Conservation (phyloP, 2,329 filamentous ascomycete species). For the Mariannaea sp. region DNA sequence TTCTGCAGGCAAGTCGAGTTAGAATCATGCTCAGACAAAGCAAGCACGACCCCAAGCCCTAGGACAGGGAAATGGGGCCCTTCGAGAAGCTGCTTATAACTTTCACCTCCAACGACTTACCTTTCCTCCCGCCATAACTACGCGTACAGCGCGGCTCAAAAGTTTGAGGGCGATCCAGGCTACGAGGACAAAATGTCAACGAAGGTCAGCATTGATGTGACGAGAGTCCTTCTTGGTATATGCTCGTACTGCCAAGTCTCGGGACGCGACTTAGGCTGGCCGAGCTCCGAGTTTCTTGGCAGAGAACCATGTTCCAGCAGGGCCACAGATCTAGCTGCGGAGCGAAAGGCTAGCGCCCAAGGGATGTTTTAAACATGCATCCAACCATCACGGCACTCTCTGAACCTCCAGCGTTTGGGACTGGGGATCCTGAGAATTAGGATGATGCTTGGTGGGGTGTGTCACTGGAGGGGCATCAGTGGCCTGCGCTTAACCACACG, state of each 20-base stretch:
- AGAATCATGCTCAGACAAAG: slow-evolving; percentile 13
- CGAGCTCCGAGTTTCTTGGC: slow-evolving; percentile 38
- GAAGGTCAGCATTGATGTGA: slow-evolving; percentile 32
- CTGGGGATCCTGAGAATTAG: slow-evolving; percentile 12
- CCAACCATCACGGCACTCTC: slow-evolving; percentile 36
- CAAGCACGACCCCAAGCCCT: slow-evolving; percentile 13
- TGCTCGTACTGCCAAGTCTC: slow-evolving; percentile 37
- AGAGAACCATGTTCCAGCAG: slow-evolving; percentile 36
- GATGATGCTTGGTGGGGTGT: slow-evolving; percentile 21
- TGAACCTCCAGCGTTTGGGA: slow-evolving; percentile 27
- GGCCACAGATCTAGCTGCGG: slow-evolving; percentile 38
- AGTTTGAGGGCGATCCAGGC: slow-evolving; percentile 29
- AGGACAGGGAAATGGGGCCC: slow-evolving; percentile 12
- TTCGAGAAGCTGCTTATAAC: slow-evolving; percentile 9
- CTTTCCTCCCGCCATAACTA: slow-evolving; percentile 38
- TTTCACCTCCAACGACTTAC: slow-evolving; percentile 31
- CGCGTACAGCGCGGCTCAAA: slow-evolving; percentile 30
- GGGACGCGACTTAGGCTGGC: slow-evolving; percentile 38
- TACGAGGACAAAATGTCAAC: slow-evolving; percentile 27
- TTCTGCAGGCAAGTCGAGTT: slow-evolving; percentile 32
- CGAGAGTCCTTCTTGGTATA: slow-evolving; percentile 37
- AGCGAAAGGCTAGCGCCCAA: slow-evolving; percentile 34
- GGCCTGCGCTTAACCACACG: slow-evolving; percentile 1
- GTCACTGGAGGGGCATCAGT: slow-evolving; percentile 10
- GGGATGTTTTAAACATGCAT: slow-evolving; percentile 36